Evolutionary conservation across 2,329 filamentous ascomycete species (phyloP).

Genomic region (Penicillium sp.): DNA sequence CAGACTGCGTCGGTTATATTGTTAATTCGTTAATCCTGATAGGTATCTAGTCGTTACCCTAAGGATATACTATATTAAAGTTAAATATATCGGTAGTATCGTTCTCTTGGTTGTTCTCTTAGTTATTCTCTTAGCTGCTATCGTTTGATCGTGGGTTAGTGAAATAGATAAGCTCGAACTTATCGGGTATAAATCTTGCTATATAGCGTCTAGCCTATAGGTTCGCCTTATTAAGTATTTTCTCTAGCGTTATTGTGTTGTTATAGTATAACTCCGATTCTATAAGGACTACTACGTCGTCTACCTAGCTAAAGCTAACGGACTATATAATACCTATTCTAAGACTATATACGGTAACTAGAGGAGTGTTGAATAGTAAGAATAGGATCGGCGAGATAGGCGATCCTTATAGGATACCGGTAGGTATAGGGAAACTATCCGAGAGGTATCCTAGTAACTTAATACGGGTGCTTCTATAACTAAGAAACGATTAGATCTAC

Average conservation of each 20-base stretch:
- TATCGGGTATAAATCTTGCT: slow-evolving; percentile 8
- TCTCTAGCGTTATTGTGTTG: neutral
- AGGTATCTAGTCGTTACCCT: neutral
- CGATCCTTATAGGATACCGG: neutral
- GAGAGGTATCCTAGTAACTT: slow-evolving; percentile 3
- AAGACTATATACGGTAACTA: neutral
- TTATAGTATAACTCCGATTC: neutral
- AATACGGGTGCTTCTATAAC: neutral
- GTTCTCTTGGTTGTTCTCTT: too few relatives aligned
- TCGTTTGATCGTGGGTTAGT: too few relatives aligned
- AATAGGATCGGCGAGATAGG: slow-evolving; percentile 12
- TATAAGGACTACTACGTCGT: neutral
- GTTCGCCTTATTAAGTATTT: neutral
- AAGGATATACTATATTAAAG: neutral
- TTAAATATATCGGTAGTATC: neutral
- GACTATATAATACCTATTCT: neutral
- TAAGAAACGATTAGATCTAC: neutral
- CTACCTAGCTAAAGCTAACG: neutral
- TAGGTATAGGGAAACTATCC: neutral
- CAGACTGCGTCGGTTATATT: neutral
- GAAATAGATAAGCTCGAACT: slow-evolving; percentile 13
- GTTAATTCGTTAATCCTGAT: neutral
- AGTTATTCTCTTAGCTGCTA: too few relatives aligned
- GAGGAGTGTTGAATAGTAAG: neutral
- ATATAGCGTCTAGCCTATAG: slow-evolving; percentile 6